phyloP scores from a whole-genome alignment of 306 rosid genomes.

The Phaseolus lunatus region DNA sequence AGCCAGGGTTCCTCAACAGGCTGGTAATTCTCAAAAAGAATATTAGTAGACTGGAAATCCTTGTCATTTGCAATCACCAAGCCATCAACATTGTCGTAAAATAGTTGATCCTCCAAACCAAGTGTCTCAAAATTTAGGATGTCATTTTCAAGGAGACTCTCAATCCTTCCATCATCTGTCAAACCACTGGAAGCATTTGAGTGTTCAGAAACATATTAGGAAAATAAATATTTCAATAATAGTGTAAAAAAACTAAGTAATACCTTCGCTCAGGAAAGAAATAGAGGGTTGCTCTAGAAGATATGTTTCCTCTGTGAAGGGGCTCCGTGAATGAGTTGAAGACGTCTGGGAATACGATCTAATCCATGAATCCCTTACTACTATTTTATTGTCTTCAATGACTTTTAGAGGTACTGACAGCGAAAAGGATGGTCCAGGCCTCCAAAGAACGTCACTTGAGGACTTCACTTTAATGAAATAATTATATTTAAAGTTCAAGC shows the following conservation, averaged over 20 bases:
- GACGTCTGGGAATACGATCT: slow-evolving; percentile 58
- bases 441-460: slow-evolving; percentile 73
- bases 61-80: slow-evolving; percentile 34
- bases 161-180: slow-evolving; percentile 80
- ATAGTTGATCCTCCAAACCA: slow-evolving; percentile 52
- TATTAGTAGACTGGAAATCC: slow-evolving; percentile 51
- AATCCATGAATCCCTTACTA: slow-evolving; percentile 86
- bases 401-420: slow-evolving; percentile 69
- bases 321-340: slow-evolving; percentile 55
- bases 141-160: slow-evolving; percentile 56
- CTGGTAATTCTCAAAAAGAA: slow-evolving; percentile 59
- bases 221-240: slow-evolving; percentile 44
- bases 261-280: slow-evolving; percentile 68
- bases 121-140: slow-evolving; percentile 48
- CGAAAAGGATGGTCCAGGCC: slow-evolving; percentile 90
- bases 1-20: slow-evolving; percentile 98
- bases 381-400: slow-evolving; percentile 54
- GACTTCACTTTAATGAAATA: slow-evolving; percentile 76
- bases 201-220: slow-evolving; percentile 90
- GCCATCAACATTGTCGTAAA: slow-evolving; percentile 48
- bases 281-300: slow-evolving; percentile 56
- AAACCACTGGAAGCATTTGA: slow-evolving; percentile 98
- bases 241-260: slow-evolving; percentile 48
- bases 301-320: slow-evolving; percentile 75
- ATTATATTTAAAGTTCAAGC: slow-evolving; percentile 80